Evolutionary conservation across 192 early-diverging fungal genomes (phyloP), one percentile per base, ranked within the genome.

Genomic region (Helicostylum pulchrum): DNA sequence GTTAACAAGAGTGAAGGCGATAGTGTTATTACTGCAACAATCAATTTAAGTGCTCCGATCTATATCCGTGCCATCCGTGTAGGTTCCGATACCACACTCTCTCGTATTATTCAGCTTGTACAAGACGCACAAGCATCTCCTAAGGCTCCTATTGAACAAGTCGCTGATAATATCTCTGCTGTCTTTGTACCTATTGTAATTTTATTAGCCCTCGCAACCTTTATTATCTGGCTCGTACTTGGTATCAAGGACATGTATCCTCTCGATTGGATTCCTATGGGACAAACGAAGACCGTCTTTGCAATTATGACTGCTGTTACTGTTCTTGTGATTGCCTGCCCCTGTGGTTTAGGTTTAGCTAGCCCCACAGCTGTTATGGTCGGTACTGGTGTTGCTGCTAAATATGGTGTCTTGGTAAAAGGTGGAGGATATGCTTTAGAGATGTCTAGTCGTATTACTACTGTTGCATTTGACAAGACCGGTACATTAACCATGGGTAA

Each of bases 381-480:
- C 7, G 88, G 86, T 23, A 86, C 86, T 15, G 88, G 88, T 31
- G 79, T 87, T 4, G 88, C 87, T 7, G 88, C 88, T 11, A 70
- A 70, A 32, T 67, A 76, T 54, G 88, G 88, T 50, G 78, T 89
- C 15, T 73, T 88, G 43, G 77, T 90, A 36, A 89, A 89, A 59
- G 89, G 89, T 8, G 92, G 90, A 55, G 92, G 92, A 10, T 68
- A 66, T 58, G 87, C 89, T 1, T 72, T 94, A 0, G 87, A 94
- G 72, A 81, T 73, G 76, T 84, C 86, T 17, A 77, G 79, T 58
- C 61, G 73, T 0, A 74, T 90, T 9, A 72, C 69, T 23, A 82
- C 80, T n/a, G 82, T 94, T 50, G 82, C 82, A 12, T 92, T 92
- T 76, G 92, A 94, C 71, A 94, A 94, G 66, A 94, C 92, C 42